Evolutionary conservation across 768 basidiomycete genomes (phyloP).

Genomic region (Trichaptum fuscoviolaceum): DNA sequence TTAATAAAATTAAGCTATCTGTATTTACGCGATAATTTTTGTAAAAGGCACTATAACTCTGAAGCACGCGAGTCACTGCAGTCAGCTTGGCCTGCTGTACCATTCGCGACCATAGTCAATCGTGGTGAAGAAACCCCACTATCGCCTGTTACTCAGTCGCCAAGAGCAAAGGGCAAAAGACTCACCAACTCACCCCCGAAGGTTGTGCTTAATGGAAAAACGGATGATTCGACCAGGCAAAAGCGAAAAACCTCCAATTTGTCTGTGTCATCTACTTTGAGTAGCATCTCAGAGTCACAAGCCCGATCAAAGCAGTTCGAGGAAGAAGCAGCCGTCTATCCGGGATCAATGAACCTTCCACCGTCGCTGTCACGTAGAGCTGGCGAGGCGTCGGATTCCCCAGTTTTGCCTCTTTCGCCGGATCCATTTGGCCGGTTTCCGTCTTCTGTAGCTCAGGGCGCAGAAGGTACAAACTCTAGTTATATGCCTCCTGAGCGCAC

Average conservation of each 20-base stretch:
- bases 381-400: slow-evolving; percentile 36
- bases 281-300: slow-evolving; percentile 37
- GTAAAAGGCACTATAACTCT: background rate
- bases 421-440: slow-evolving; percentile 77
- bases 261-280: slow-evolving; percentile 36
- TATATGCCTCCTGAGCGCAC: background rate
- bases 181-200: background rate
- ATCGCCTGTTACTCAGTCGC: background rate
- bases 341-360: slow-evolving; percentile 9
- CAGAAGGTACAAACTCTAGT: background rate
- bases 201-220: background rate
- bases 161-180: background rate
- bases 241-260: slow-evolving; percentile 14
- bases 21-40: background rate
- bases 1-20: slow-evolving; percentile 1
- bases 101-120: background rate
- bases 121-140: background rate
- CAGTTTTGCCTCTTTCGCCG: slow-evolving; percentile 77
- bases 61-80: background rate
- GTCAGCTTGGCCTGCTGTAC: background rate
- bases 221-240: background rate
- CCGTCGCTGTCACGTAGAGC: slow-evolving; percentile 22
- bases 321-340: slow-evolving; percentile 45
- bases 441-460: slow-evolving; percentile 26
- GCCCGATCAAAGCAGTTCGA: slow-evolving; percentile 39